Conservation (phyloP, 1,284 basidiomycete genomes). For the Melampsora americana region DNA sequence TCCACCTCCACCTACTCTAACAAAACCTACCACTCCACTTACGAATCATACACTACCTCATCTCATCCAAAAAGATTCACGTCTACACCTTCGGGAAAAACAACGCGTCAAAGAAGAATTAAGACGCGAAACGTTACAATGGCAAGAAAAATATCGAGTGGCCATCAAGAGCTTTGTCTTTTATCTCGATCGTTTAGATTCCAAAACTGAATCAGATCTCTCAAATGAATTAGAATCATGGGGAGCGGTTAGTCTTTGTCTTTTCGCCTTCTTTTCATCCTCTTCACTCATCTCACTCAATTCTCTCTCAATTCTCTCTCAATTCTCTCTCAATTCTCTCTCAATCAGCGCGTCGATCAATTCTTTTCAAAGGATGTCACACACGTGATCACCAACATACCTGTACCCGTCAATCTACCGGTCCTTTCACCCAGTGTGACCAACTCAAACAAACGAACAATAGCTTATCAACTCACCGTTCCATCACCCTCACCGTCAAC, state of each 20-base stretch:
- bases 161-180: slow-evolving; percentile 81
- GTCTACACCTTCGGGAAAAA: slow-evolving; percentile 15
- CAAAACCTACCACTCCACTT: not conserved
- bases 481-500: slow-evolving; percentile 25
- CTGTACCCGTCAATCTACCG: slow-evolving; percentile 52
- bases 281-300: not conserved
- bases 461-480: slow-evolving; percentile 52
- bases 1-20: not conserved
- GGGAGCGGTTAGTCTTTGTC: slow-evolving; percentile 67
- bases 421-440: slow-evolving; percentile 19
- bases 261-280: slow-evolving; percentile 27
- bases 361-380: slow-evolving; percentile 83
- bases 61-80: not conserved
- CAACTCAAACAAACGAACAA: slow-evolving; percentile 52
- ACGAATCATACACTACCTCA: not conserved
- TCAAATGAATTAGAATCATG: slow-evolving; percentile 64
- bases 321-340: too few species aligned
- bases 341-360: slow-evolving; percentile 67
- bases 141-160: slow-evolving; percentile 74
- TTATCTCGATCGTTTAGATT: slow-evolving; percentile 72
- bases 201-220: slow-evolving; percentile 59
- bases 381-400: slow-evolving; percentile 74
- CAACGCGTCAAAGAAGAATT: slow-evolving; percentile 28
- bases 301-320: too few species aligned
- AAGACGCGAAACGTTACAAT: slow-evolving; percentile 56